phyloP scores from a whole-genome alignment of 1,284 basidiomycete genomes.

The Xerocomus nothofagi region DNA sequence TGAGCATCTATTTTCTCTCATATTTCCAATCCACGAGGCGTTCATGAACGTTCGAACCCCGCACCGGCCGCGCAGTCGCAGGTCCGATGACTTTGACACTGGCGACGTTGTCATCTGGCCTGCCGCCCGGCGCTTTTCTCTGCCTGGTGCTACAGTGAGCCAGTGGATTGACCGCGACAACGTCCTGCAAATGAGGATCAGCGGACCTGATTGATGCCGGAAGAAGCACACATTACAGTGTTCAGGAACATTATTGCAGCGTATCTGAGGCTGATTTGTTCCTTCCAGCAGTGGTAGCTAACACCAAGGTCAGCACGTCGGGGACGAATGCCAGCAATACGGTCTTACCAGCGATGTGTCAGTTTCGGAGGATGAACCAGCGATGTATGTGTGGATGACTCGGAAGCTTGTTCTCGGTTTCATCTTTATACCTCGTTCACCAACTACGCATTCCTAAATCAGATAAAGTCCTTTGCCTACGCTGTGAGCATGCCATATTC shows the following conservation, averaged over 20 bases:
- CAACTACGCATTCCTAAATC: neutral
- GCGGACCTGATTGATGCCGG: neutral
- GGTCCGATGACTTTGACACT: constrained; percentile 9
- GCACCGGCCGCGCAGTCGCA: constrained; percentile 3
- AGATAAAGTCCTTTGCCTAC: neutral
- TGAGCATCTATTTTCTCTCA: neutral
- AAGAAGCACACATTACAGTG: constrained; percentile 2
- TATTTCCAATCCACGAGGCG: too few species aligned
- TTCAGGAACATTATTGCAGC: constrained; percentile 2
- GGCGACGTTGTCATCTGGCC: constrained; percentile 4
- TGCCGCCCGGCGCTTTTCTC: constrained; percentile 8
- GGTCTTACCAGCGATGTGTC: constrained; percentile 2
- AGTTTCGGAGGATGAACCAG: neutral
- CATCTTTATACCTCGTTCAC: constrained; percentile 12
- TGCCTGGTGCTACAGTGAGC: neutral
- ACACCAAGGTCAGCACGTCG: neutral
- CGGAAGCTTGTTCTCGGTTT: neutral
- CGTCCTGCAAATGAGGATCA: constrained; percentile 13
- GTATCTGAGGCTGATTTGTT: neutral
- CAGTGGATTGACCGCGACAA: neutral
- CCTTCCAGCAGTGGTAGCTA: neutral
- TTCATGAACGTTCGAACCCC: neutral
- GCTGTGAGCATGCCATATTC: neutral
- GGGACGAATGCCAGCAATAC: neutral
- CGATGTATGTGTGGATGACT: neutral